These are phyloP conservation scores for Zostera marina DNA, from an alignment of 116 monocot species.

Conservation along the genomic window DNA sequence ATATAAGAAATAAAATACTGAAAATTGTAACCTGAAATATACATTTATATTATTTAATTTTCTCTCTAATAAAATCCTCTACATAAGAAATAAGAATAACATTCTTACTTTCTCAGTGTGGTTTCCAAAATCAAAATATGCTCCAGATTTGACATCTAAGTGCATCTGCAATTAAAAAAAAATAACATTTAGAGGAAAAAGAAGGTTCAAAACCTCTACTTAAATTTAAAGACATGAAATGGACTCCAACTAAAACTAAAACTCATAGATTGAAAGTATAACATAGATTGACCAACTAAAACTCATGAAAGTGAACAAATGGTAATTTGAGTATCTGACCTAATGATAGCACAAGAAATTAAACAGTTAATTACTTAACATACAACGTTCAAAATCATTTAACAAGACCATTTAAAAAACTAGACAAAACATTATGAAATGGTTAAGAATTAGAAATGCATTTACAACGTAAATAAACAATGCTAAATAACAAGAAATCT, in stretches of 20 bases:
- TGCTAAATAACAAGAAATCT: neutral
- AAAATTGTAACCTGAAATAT: too few relatives aligned
- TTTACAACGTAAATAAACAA: neutral
- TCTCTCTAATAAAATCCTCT: neutral
- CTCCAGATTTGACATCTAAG: constrained; percentile 63
- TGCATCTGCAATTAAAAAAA: constrained; percentile 52
- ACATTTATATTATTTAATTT: neutral
- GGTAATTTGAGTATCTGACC: too few relatives aligned
- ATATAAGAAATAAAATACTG: too few relatives aligned
- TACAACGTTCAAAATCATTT: too few relatives aligned
- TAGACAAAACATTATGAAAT: neutral
- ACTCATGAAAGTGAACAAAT: too few relatives aligned
- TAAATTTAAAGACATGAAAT: too few relatives aligned
- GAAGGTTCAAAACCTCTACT: too few relatives aligned
- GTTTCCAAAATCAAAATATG: constrained; percentile 93
- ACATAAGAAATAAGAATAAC: neutral
- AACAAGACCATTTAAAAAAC: neutral
- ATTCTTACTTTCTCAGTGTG: constrained; percentile 75
- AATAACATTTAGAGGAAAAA: neutral
- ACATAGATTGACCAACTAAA: too few relatives aligned
- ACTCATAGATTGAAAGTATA: too few relatives aligned
- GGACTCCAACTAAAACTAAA: too few relatives aligned
- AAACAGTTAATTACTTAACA: too few relatives aligned
- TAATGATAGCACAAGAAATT: too few relatives aligned
- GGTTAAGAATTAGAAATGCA: neutral